A percentile compares a stretch with the other conserved stretches of the same genome.
phyloP scores from a whole-genome alignment of 1,139 yeast species.

The Spencermartinsiella ligniputridi region DNA sequence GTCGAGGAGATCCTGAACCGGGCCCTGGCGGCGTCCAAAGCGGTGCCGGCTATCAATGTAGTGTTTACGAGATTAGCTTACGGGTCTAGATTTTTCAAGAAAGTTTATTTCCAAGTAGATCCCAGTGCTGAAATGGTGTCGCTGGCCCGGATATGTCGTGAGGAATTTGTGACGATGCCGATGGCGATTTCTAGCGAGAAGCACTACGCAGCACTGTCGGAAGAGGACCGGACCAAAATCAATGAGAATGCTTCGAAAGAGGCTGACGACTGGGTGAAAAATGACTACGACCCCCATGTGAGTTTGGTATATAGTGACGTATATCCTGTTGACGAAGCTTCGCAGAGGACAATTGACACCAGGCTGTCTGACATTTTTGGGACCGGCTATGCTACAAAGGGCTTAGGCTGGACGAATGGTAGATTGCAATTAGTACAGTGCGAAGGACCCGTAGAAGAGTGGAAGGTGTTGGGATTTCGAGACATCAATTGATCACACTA shows the following conservation, averaged over 20 bases:
- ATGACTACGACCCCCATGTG: conserved; percentile 67
- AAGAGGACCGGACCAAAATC: conserved; percentile 22
- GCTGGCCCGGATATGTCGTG: conserved; percentile 66
- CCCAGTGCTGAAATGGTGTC: conserved; percentile 57
- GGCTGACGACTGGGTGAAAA: conserved; percentile 50
- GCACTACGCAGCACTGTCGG: conserved; percentile 27
- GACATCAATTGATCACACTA: too few species aligned
- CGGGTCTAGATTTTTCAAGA: conserved; percentile 50
- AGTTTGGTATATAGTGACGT: conserved; percentile 66
- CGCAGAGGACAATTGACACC: conserved; percentile 62
- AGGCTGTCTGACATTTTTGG: conserved; percentile 66
- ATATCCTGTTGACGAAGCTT: conserved; percentile 66
- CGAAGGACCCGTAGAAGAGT: conserved; percentile 69
- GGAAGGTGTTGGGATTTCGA: conserved; percentile 59
- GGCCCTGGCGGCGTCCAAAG: conserved; percentile 56
- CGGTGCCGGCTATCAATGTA: conserved; percentile 33
- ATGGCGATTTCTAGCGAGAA: conserved; percentile 27
- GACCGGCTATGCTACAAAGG: conserved; percentile 40
- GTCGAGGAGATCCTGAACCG: conserved; percentile 61
- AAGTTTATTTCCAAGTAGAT: conserved; percentile 55
- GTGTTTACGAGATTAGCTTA: conserved; percentile 31
- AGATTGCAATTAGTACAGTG: conserved; percentile 64
- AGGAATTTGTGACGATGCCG: conserved; percentile 51
- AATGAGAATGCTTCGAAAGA: conserved; percentile 25
- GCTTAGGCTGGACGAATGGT: conserved; percentile 60